Evolutionary conservation across 371 early-diverging fungal genomes (phyloP), one percentile per base, ranked within the genome.

Genomic region (Mycotypha africana): DNA sequence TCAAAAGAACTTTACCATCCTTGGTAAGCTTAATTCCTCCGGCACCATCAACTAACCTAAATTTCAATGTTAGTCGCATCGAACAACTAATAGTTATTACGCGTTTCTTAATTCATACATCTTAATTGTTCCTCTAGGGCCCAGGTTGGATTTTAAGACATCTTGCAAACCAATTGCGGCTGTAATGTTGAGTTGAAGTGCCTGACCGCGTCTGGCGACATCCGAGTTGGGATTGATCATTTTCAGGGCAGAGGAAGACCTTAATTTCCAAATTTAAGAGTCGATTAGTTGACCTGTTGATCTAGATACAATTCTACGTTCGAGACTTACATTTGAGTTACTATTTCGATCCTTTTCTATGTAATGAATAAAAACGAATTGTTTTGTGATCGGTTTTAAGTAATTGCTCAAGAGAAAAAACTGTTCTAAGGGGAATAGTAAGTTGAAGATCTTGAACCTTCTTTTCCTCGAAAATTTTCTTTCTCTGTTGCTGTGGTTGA

Each of bases 91-190:
- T n/a, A 39, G 33, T 12, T 38, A 9, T n/a, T n/a, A 11, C 28
- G 28, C 28, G 11, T 28, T 28, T 5, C 11, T 11, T 8, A 28
- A 28, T 8, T 28, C 11, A 28, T 71, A 89, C 90, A 99, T 97
- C 74, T 99, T 99, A 60, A 96, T 87, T 20, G 99, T 98, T 21
- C 99, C 99, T 71, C 93, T 89, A 6, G 99, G 99, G 16, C 99
- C 99, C 36, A 99, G 82, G 71, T 98, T 98, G 36, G 96, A 87
- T 58, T 85, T 86, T 41, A 99, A 76, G 14, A 99, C 95, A 45
- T 92, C 92, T 70, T 92, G 91, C 45, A 99, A 78, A 38, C 99
- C 97, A 22, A 88, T 74, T 17, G 98, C 98, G 35, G 99, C 98
- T 47, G 86, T 89, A 65, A 96, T 93, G 78, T 98, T 99, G 63